Base-by-base conservation (phyloP, 2,329 filamentous ascomycete genomes). In the Stemphylium vesicarium region DNA sequence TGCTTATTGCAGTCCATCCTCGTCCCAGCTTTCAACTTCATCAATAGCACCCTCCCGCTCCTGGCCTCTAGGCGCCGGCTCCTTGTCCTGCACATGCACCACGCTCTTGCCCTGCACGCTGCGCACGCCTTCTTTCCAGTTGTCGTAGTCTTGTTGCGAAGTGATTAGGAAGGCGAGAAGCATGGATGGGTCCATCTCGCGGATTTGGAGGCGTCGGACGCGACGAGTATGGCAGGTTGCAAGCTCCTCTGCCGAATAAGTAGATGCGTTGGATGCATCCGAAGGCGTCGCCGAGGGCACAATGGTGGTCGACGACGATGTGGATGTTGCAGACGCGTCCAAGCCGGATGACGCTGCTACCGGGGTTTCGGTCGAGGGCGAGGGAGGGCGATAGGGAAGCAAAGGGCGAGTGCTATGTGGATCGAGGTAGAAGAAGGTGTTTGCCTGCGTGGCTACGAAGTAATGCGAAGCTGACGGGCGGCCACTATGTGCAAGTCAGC, bases 101-200 rank as follows among this genome's bases (percentile, higher is more conserved):
- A 99, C 91, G 6, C 87, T 82, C 74, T 96, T 97, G 9, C 74
- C 74, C 53, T 90, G 86, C 8, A 90, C 86, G 64, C 89, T 85
- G 63, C 86, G 86, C 2, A 96, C 83, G n/a, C 86, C 84, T 54
- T 84, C 81, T 69, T 91, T 89, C 93, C 93, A 98, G 48, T 86
- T 84, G 35, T 83, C 78, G 89, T 94, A 98, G 63, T 99, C 95
- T 38, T 88, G 83, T 65, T 94, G 88, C 53, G 90, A 86, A 36
- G 83, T 85, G 58, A 99, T 92, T 32, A 99, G 78, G 69, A 98
- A 98, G 4, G 92, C 94, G 62, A 99, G 91, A 37, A 99, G 79
- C 95, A 99, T 99, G 70, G 92, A 97, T 0, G 95, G 95, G 68
- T 99, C 95, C 91, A 99, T 95, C 70, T 98, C 93, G 55, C 87